Evolutionary conservation across 257 asterid genomes (phyloP), one percentile per base, ranked within the genome.

Genomic region (Eustoma russellianum): DNA sequence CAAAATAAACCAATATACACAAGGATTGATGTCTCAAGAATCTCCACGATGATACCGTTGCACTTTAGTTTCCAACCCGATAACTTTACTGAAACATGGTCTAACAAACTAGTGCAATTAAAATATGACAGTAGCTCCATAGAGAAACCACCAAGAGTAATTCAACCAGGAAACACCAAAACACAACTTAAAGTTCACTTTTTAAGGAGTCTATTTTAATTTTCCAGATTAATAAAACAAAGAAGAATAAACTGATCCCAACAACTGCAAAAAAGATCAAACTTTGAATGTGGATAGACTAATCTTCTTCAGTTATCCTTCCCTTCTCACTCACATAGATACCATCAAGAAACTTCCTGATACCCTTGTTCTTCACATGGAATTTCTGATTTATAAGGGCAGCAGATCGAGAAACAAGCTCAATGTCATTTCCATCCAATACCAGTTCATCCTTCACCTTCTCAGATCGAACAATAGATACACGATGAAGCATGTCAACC

Each of bases 371-470:
- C 79, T 86, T 86, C 19, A 86, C 94, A 67, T 80, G 94, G 67
- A 91, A 86, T 83, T 83, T 83, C 94, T 87, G 92, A 58, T 83
- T 87, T 7, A 87, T 87, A 71, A 87, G 64, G 30, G 94, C 94
- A 62, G 77, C 68, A 19, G 94, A 87, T 0, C 94, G 72, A 5
- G 94, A 83, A 50, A 86, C 89, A n/a, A 86, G 92, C 65, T 86
- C 94, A 56, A 86, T 75, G 62, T 86, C 94, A 13, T 81, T 86
- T 0, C 94, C 94, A 48, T 86, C 94, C 80, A 86, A 70, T 52
- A 83, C 68, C 17, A 86, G 9, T 50, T 86, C 96, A 46, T 86
- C 95, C 78, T 86, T 86, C 1, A 86, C 96, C 74, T 86, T 86
- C 77, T 83, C 95, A 1, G 94, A 86, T 53, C 94, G 75, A n/a